Evolutionary conservation across 1,139 yeast species (phyloP).

Genomic region (Pichia sp.): DNA sequence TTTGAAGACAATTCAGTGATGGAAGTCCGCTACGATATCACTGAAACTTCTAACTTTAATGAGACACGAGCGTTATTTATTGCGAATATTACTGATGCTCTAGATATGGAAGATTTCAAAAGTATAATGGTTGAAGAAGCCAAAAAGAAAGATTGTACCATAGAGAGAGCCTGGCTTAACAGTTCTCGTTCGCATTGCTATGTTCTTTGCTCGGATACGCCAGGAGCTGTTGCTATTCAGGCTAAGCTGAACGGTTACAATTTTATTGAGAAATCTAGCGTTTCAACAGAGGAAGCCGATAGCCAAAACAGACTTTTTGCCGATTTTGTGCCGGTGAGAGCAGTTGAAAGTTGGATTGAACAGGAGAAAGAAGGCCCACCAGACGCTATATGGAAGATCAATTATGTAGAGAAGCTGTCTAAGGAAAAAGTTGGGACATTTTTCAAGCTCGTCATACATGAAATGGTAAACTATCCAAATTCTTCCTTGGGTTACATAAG

Average conservation of each 20-base stretch:
- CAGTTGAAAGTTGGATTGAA: slow-evolving; percentile 44
- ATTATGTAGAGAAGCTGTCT: slow-evolving; percentile 34
- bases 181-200: slow-evolving; percentile 41
- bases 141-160: slow-evolving; percentile 26
- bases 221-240: slow-evolving; percentile 39
- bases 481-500: slow-evolving; percentile 25
- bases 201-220: slow-evolving; percentile 38
- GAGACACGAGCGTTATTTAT: slow-evolving; percentile 40
- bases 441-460: slow-evolving; percentile 37
- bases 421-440: slow-evolving; percentile 28
- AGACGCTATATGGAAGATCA: slow-evolving; percentile 43
- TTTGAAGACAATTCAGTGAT: no score
- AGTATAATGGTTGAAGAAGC: slow-evolving; percentile 22
- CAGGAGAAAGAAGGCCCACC: slow-evolving; percentile 44
- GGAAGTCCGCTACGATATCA: background rate
- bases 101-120: background rate
- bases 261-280: slow-evolving; percentile 30
- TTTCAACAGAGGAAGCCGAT: no score
- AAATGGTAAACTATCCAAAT: slow-evolving; percentile 36
- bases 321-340: slow-evolving; percentile 45
- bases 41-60: slow-evolving; percentile 25
- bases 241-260: slow-evolving; percentile 34
- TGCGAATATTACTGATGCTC: background rate
- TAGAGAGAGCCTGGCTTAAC: slow-evolving; percentile 47
- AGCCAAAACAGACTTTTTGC: slow-evolving; percentile 21